Percentiles rank a stretch among this genome's conserved stretches.
phyloP scores from a whole-genome alignment of 2,329 filamentous ascomycete species.

The Trichoderma breve region DNA sequence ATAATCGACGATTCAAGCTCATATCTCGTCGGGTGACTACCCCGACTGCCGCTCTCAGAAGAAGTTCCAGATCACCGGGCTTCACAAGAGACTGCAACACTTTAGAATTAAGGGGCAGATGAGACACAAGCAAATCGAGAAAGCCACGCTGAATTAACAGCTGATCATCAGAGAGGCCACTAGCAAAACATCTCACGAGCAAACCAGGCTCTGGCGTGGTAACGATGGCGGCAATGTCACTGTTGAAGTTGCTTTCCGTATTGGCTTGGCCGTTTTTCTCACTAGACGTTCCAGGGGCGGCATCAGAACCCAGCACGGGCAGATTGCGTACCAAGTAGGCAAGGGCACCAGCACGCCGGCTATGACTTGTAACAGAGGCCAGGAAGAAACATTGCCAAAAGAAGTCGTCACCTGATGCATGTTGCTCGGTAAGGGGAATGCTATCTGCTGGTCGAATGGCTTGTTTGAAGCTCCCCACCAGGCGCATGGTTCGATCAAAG shows the following conservation, averaged over 20 bases:
- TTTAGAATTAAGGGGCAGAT: slow-evolving; percentile 79
- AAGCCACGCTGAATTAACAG: slow-evolving; percentile 91
- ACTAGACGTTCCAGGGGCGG: slow-evolving; percentile 14
- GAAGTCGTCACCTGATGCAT: slow-evolving; percentile 71
- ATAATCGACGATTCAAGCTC: slow-evolving; percentile 92
- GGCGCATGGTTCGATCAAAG: slow-evolving; percentile 80
- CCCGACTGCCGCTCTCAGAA: slow-evolving; percentile 78
- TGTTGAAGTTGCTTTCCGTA: slow-evolving; percentile 35
- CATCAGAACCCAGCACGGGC: slow-evolving; percentile 45
- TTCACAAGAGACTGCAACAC: slow-evolving; percentile 76
- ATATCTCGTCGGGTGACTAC: slow-evolving; percentile 91
- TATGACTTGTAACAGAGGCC: slow-evolving; percentile 85
- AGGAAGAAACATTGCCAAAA: slow-evolving; percentile 99
- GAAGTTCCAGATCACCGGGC: slow-evolving; percentile 71
- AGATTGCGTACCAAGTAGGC: slow-evolving; percentile 80
- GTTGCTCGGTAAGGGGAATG: slow-evolving; percentile 49
- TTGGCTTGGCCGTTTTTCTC: slow-evolving; percentile 4
- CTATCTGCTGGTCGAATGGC: slow-evolving; percentile 57
- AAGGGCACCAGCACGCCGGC: slow-evolving; percentile 78
- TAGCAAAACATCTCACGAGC: slow-evolving; percentile 85
- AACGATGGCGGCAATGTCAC: slow-evolving; percentile 62
- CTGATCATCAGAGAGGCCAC: slow-evolving; percentile 83
- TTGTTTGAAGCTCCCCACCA: slow-evolving; percentile 74
- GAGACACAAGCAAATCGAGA: slow-evolving; percentile 85
- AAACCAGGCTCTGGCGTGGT: slow-evolving; percentile 89